Base-by-base conservation (phyloP, 257 asterid species). In the Solanum rostratum region DNA sequence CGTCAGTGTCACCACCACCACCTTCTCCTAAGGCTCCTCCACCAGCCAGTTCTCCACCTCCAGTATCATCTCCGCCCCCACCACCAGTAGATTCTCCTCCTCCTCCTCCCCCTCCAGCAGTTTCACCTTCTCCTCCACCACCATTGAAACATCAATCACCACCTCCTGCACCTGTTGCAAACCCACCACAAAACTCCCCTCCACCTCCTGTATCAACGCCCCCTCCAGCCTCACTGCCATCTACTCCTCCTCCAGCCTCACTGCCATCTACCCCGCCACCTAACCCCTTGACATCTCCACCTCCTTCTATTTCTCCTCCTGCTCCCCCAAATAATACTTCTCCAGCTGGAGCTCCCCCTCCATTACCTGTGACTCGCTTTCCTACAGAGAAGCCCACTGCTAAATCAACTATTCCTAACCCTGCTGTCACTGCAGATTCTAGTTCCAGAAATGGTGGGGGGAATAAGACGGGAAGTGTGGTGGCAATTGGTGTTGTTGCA, bases 331-430 rank as follows among this genome's bases (percentile, higher is more conserved):
- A 27, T 86, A 92, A 87, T 86, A 11, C 91, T 24, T 52, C 92
- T 11, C 29, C 37, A 69, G 84, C 79, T 81, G 89, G 87, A n/a
- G 86, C 54, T 70, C 60, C 86, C 16, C 85, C 88, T 50, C 81
- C 86, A 50, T 66, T 91, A 45, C 87, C 93, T 15, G 82, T 52
- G 81, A 92, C 93, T 65, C 66, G 89, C 33, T 57, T 30, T 43
- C 90, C 92, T 57, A 30, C 90, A 10, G 95, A 90, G 88, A 94
- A 93, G 85, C 98, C 97, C 14, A 93, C 94, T 5, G 94, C 97
- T 19, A 86, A 86, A 84, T 86, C 97, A 59, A 89, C 95, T 18
- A 86, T 57, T 22, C 30, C 86, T 82, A 73, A 84, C 76, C 90
- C 97, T 43, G 88, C 90, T 87, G 54, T 81, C 41, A 87, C 91